Conservation (phyloP, 345 rosid genomes). For the thale cress (Arabidopsis thaliana) region TAIR10.1 NC_003071.7:11339001-11339500, state of each 20-base stretch:
- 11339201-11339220: slow-evolving; percentile 88
- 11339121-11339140: slow-evolving; percentile 76
- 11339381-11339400: neutral
- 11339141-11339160: slow-evolving; percentile 69
- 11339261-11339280: no score
- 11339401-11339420: neutral
- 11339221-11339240: slow-evolving; percentile 52
- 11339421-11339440: no score
- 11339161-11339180: slow-evolving; percentile 87
- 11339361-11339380: neutral
- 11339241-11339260: no score
- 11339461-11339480: no score
- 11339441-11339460: no score
- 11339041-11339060: slow-evolving; percentile 50
- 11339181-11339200: slow-evolving; percentile 97
- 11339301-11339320: no score
- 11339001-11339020: slow-evolving; percentile 97
- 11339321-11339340: no score
- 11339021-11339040: slow-evolving; percentile 73
- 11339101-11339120: slow-evolving; percentile 47
- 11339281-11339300: no score
- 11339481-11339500: no score
- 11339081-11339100: slow-evolving; percentile 39
- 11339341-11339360: no score
- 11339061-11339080: slow-evolving; percentile 63